Evolutionary conservation across 352 stramenopile species (phyloP), one percentile per base, ranked within the genome.

Genomic region (Bremia lactucae): DNA sequence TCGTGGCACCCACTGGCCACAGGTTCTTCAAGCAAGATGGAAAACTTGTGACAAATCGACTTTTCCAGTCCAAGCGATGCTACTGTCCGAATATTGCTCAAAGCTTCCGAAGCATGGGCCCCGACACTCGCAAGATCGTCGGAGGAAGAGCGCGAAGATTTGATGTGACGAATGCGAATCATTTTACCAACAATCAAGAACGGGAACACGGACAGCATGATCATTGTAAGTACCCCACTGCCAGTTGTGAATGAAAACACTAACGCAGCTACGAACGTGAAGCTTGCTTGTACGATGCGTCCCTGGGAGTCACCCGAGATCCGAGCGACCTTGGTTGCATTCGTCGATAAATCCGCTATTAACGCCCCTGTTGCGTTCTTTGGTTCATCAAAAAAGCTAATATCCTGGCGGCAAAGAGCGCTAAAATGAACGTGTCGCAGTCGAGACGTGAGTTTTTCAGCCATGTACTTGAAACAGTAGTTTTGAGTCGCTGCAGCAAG

Each of bases 201-300:
- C 0, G 81, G 81, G 9, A 88, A 62, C 2, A 82, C 49, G 2
- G 67, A 55, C 18, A 80, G 48, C 59, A 88, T 77, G 16, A 89
- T 54, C 0, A 87, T 41, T 7, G 69, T 39, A n/a, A 39, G n/a
- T n/a, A 41, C 15, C 35, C 35, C 28, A 31, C 35, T 41, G 18
- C 35, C 35, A 24, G 66, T 47, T 15, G 65, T 55, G 31, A 86
- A 79, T 13, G 77, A 80, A 18, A 90, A 70, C 3, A 71, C 34
- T 14, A 86, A 31, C 4, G 65, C 71, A 4, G 62, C 51, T 2
- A 77, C 24, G n/a, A 86, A 61, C 2, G 72, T 81, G 22, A 71
- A 65, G 3, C 70, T 16, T 0, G 60, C 59, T 31, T 83, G 64
- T 1, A 78, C 42, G 5, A 41, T 9, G 35, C 21, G 35, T 20